Conservation (phyloP, 306 rosid genomes). For the Quercus ilex region DNA sequence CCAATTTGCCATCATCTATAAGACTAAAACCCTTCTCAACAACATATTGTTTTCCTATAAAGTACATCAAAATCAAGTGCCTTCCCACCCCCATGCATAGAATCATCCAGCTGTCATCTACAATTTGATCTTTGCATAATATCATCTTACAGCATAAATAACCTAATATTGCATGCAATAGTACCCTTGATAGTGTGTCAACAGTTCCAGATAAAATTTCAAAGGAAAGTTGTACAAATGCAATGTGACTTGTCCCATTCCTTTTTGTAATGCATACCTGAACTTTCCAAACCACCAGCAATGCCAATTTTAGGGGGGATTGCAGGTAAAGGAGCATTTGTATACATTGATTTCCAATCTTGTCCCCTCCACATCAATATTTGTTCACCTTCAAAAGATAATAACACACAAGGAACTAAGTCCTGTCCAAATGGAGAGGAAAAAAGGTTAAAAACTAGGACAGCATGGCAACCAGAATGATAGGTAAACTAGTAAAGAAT, state of each 20-base stretch:
- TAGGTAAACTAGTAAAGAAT: conserved; percentile 1
- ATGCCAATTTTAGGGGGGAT: conserved; percentile 23
- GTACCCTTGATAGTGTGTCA: background rate
- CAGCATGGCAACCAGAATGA: conserved; percentile 18
- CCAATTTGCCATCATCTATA: background rate
- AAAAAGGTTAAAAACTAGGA: conserved; percentile 18
- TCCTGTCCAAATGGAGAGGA: conserved; percentile 51
- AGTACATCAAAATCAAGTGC: conserved; percentile 1
- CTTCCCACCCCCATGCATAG: background rate
- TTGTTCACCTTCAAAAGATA: conserved; percentile 86
- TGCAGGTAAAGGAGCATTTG: conserved; percentile 34
- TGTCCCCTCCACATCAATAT: conserved; percentile 86
- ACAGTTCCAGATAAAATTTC: background rate
- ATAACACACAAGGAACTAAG: conserved; percentile 90
- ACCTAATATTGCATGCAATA: background rate
- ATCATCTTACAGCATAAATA: background rate
- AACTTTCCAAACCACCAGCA: conserved; percentile 24
- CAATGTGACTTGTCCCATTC: conserved; percentile 6
- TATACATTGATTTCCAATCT: conserved; percentile 64
- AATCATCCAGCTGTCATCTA: background rate
- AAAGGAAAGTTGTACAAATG: background rate
- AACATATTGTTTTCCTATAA: background rate
- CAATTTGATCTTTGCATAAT: background rate
- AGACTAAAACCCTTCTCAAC: background rate
- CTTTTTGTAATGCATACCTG: conserved; percentile 40